Conservation (phyloP, 176 grass and related monocot genomes). For the Ananas comosus region DNA sequence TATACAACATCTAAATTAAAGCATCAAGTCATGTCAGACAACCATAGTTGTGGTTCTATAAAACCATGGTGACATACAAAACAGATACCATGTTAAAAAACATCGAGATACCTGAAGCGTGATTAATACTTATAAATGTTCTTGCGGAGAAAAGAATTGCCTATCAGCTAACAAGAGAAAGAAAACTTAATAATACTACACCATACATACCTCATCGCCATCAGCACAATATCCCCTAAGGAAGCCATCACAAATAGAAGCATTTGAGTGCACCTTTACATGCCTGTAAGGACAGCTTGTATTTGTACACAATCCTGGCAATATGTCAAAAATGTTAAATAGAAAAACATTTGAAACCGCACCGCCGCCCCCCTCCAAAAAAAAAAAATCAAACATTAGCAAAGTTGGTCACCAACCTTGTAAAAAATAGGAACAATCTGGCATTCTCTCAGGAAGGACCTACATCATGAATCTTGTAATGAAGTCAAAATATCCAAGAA, state of each 20-base stretch:
- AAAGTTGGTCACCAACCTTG: conserved; percentile 47
- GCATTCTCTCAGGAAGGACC: conserved; percentile 93
- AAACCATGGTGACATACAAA: neutral
- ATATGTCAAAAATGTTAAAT: conserved; percentile 26
- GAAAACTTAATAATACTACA: neutral
- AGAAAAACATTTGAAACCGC: conserved; percentile 3
- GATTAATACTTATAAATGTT: neutral
- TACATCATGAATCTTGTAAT: conserved; percentile 27
- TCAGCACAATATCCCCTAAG: conserved; percentile 82
- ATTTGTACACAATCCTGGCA: conserved; percentile 83
- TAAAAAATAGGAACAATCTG: conserved; percentile 97
- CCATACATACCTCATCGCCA: conserved; percentile 77
- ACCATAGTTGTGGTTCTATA: neutral
- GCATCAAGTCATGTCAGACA: neutral
- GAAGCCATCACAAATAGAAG: conserved; percentile 83
- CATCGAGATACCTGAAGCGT: neutral
- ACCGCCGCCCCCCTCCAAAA: neutral
- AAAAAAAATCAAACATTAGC: conserved; percentile 8
- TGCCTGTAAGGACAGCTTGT: conserved; percentile 84
- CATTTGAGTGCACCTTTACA: conserved; percentile 79
- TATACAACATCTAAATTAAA: too few relatives aligned
- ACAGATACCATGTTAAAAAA: neutral
- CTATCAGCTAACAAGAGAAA: neutral
- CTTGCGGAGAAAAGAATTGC: neutral
- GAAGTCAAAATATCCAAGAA: conserved; percentile 8